Conservation (phyloP, 1,284 basidiomycete genomes). For the Flammula alnicola region DNA sequence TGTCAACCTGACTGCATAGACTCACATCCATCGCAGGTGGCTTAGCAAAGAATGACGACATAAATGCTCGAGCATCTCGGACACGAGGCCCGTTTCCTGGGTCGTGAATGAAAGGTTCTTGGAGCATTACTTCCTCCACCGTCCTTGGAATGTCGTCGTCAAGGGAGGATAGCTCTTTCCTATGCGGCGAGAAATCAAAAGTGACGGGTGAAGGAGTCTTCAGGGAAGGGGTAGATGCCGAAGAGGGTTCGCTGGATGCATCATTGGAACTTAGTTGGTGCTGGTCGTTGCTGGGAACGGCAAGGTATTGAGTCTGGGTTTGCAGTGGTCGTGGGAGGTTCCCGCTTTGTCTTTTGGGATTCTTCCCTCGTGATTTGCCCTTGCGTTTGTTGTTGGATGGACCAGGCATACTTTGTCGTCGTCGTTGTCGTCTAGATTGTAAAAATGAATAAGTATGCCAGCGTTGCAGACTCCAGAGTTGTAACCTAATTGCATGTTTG, state of each 20-base stretch:
- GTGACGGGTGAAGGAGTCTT: conserved; percentile 1
- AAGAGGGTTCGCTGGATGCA: conserved; percentile 5
- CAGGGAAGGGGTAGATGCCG: conserved; percentile 2
- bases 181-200: neutral
- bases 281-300: too few species aligned
- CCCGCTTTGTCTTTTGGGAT: conserved; percentile 9
- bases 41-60: conserved; percentile 67
- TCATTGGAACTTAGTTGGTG: neutral
- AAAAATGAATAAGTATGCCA: neutral
- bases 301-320: too few species aligned
- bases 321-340: too few species aligned
- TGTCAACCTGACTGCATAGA: neutral
- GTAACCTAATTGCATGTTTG: too few species aligned
- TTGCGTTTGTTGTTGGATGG: conserved; percentile 25
- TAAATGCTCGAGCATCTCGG: conserved; percentile 60
- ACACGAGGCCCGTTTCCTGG: conserved; percentile 80
- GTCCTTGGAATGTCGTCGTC: conserved; percentile 10
- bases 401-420: conserved; percentile 24
- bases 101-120: conserved; percentile 66
- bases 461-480: too few species aligned
- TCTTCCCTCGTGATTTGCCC: conserved; percentile 14
- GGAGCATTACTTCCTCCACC: conserved; percentile 31
- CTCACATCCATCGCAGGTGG: conserved; percentile 56
- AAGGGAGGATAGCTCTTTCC: conserved; percentile 1
- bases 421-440: neutral